Conservation (phyloP, 192 early-diverging fungal genomes). For the Dissophora ornata region DNA sequence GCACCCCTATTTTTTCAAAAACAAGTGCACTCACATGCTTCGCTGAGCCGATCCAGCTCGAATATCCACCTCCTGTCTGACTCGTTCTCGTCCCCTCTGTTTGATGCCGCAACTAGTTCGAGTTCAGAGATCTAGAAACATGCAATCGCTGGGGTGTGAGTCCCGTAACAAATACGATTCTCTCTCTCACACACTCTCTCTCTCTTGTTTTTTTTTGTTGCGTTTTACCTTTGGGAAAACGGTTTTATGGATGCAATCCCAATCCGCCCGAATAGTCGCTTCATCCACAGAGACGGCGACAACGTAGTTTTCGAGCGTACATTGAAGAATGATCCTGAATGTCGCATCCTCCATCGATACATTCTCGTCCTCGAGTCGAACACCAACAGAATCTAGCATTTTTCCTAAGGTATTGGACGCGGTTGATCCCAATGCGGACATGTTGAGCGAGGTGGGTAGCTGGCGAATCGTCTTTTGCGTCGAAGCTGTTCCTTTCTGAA, state of each 20-base stretch:
- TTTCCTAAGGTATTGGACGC: conserved; percentile 23
- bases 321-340: conserved; percentile 42
- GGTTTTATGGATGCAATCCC: conserved; percentile 52
- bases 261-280: conserved; percentile 34
- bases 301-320: conserved; percentile 37
- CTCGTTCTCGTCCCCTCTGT: conserved; percentile 25
- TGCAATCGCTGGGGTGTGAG: no score
- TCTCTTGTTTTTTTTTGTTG: background rate
- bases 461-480: conserved; percentile 28
- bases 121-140: conserved; percentile 30
- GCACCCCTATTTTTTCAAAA: background rate
- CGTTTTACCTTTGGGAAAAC: conserved; percentile 46
- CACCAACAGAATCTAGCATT: conserved; percentile 32
- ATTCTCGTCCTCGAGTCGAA: conserved; percentile 16
- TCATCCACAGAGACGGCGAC: conserved; percentile 38
- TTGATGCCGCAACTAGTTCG: conserved; percentile 17
- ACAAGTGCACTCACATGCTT: conserved; percentile 39
- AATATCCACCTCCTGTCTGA: conserved; percentile 42
- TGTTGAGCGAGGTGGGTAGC: conserved; percentile 33
- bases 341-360: conserved; percentile 36
- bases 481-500: conserved; percentile 35
- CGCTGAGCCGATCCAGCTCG: conserved; percentile 44
- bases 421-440: conserved; percentile 25
- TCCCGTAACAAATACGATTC: no score
- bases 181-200: no score